Conservation (phyloP, 2,329 filamentous ascomycete species). For the Ophiostoma himal-ulmi region DNA sequence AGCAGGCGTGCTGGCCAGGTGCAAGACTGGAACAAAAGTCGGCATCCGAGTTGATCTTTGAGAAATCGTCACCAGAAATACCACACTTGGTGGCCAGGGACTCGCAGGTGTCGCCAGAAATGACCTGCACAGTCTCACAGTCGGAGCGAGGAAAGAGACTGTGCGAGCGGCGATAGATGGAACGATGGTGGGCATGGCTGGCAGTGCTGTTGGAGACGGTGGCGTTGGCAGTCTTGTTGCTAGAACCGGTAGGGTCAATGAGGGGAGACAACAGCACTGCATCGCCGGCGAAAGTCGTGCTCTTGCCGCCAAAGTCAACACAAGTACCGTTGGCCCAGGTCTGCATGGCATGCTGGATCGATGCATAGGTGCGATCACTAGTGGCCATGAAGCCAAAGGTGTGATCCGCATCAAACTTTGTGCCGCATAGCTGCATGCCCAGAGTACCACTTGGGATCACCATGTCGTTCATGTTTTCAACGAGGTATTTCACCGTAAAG, state of each 20-base stretch:
- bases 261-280: not conserved
- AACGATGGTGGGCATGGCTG: not conserved
- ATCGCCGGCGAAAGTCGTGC: not conserved
- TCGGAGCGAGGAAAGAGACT: slow-evolving; percentile 1
- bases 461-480: not conserved
- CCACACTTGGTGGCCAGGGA: slow-evolving; percentile 23
- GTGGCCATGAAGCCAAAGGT: slow-evolving; percentile 34
- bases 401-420: slow-evolving; percentile 31
- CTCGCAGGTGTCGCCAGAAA: slow-evolving; percentile 20
- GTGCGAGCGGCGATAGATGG: not conserved
- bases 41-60: slow-evolving; percentile 25
- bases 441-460: not conserved
- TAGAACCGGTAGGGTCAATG: not conserved
- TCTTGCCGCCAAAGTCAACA: not conserved
- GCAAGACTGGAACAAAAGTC: not conserved
- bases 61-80: slow-evolving; percentile 25
- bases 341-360: slow-evolving; percentile 32
- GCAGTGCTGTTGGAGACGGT: not conserved
- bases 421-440: slow-evolving; percentile 34
- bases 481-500: not conserved
- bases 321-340: slow-evolving; percentile 29
- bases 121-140: slow-evolving; percentile 21
- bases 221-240: not conserved
- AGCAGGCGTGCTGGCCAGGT: slow-evolving; percentile 6
- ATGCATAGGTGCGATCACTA: slow-evolving; percentile 32